Evolutionary conservation across 345 rosid species (phyloP), one percentile per base, ranked within the genome.

Genomic region (Gossypium mustelinum): DNA sequence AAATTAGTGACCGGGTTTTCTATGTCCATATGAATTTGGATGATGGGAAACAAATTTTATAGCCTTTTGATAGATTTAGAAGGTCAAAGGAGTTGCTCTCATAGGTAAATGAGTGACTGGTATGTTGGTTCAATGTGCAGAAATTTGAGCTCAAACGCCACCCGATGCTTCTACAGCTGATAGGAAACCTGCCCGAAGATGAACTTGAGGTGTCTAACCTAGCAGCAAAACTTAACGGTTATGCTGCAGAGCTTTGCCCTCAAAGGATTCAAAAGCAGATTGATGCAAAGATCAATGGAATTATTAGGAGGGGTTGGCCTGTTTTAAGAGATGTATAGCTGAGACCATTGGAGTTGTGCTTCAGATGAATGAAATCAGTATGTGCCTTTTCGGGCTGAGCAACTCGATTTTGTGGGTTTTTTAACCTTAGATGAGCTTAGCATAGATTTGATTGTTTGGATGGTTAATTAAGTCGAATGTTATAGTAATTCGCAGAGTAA

Each of bases 101-200:
- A n/a, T 56, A 55, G 11, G 47, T 9, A 25, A 54, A 17, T 18
- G 52, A 48, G 52, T 54, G 58, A 67, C 70, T 48, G 10, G 60
- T 61, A 41, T 70, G 72, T 78, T 16, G 14, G 16, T 52, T 50
- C 17, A 45, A 14, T 73, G 1, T 78, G 86, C 86, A 94, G 98
- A 94, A 94, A 84, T 92, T 94, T 39, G 98, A 94, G 92, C 91
- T 94, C 77, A 94, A 94, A 83, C 88, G 85, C 47, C 87, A 80
- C 68, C 87, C 93, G 2, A 80, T 94, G 60, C 96, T 92, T 71
- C 86, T 89, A 78, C 99, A 91, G 65, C 79, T 91, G 58, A 91
- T 90, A 74, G 98, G 99, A 61, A 93, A 87, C 89, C 73, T 94
- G 72, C 86, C 85, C 0, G 90, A 89, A 83, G 95, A 88, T 80